phyloP scores from a whole-genome alignment of 2,329 filamentous ascomycete species.

The Macrophomina pseudophaseolina region DNA sequence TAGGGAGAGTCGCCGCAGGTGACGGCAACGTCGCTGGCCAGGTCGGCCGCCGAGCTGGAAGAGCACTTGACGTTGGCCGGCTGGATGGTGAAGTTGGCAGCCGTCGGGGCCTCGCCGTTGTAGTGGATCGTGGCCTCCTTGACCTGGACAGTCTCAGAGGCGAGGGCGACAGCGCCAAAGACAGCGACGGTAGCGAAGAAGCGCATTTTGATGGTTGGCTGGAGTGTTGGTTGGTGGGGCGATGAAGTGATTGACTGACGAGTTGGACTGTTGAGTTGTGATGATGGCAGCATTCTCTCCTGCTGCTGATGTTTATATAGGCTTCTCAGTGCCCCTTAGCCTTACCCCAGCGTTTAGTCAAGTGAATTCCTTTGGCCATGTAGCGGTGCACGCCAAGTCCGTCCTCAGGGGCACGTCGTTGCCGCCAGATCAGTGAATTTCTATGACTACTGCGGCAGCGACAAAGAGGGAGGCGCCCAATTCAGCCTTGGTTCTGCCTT shows the following conservation, averaged over 20 bases:
- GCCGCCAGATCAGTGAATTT: background rate
- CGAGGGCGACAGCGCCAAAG: conserved; percentile 1
- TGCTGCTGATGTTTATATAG: background rate
- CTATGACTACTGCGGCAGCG: background rate
- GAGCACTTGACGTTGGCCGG: conserved; percentile 12
- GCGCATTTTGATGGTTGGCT: conserved; percentile 16
- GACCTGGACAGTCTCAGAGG: conserved; percentile 9
- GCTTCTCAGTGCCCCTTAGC: background rate
- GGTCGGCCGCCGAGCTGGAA: background rate
- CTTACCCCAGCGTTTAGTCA: background rate
- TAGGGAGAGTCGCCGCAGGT: conserved; percentile 8
- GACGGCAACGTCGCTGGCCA: background rate
- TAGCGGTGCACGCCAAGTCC: background rate
- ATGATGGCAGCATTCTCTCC: background rate
- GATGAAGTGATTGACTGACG: background rate
- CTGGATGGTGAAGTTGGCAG: conserved; percentile 6
- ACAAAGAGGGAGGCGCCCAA: background rate
- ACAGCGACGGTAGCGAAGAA: conserved; percentile 9
- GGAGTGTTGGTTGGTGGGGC: background rate
- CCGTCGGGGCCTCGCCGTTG: background rate
- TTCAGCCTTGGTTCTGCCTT: background rate
- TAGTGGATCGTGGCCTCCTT: conserved; percentile 12
- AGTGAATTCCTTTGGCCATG: background rate
- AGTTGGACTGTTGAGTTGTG: background rate
- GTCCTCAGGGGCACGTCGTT: background rate